A percentile compares a stretch with the other conserved stretches of the same genome.
Conservation (phyloP, 2,329 filamentous ascomycete genomes). For the Paracorniculantispora psalliotae region DNA sequence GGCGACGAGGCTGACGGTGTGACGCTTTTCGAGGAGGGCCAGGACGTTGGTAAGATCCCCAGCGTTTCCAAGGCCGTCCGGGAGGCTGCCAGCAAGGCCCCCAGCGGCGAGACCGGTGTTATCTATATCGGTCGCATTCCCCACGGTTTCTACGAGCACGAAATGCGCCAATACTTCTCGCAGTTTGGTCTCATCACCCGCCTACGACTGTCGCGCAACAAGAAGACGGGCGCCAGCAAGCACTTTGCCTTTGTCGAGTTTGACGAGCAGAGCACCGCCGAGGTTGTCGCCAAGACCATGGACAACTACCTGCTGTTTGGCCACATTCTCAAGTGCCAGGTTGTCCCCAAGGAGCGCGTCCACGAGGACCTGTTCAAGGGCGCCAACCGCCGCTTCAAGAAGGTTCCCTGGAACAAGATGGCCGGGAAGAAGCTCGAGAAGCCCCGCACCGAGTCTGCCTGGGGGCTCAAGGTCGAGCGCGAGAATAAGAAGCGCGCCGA, state of each 20-base stretch:
- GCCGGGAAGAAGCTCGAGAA: constrained; percentile 69
- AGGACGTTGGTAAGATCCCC: constrained; percentile 48
- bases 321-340: constrained; percentile 84
- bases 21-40: constrained; percentile 40
- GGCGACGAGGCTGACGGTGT: constrained; percentile 35
- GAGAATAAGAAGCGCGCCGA: constrained; percentile 66
- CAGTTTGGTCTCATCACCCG: constrained; percentile 82
- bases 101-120: constrained; percentile 61
- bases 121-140: constrained; percentile 89
- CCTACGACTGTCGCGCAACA: constrained; percentile 84
- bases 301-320: constrained; percentile 95
- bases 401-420: constrained; percentile 81
- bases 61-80: constrained; percentile 40
- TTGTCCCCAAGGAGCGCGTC: constrained; percentile 69
- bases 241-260: constrained; percentile 97
- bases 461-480: constrained; percentile 68
- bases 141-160: constrained; percentile 91
- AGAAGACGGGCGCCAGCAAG: constrained; percentile 83
- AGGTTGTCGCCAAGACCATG: constrained; percentile 93
- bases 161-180: constrained; percentile 89
- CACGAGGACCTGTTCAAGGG: constrained; percentile 84
- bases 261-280: constrained; percentile 67
- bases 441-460: constrained; percentile 68
- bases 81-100: constrained; percentile 33
- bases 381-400: constrained; percentile 84